These are phyloP conservation scores for Karstenula rhodostoma DNA, from an alignment of 2,329 filamentous ascomycete genomes.

Conservation along the genomic window DNA sequence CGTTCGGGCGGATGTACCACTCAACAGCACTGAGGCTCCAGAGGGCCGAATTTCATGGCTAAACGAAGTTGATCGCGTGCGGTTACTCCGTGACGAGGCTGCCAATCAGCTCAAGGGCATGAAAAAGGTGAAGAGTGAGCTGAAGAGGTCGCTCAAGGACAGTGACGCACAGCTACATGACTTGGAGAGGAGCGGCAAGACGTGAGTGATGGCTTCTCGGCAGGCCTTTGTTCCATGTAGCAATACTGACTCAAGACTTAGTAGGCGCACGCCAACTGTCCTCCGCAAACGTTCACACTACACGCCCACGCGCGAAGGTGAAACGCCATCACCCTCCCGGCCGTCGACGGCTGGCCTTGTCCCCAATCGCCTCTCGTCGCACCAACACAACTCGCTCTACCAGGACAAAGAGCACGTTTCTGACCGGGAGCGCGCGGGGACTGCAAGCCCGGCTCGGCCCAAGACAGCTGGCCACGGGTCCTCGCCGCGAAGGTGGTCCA, in stretches of 20 bases:
- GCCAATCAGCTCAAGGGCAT: constrained; percentile 44
- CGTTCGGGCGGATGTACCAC: constrained; percentile 24
- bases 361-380: constrained; percentile 11
- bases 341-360: constrained; percentile 20
- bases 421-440: neutral
- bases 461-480: constrained; percentile 2
- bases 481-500: constrained; percentile 14
- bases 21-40: constrained; percentile 19
- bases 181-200: constrained; percentile 34
- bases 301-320: neutral
- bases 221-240: neutral
- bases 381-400: constrained; percentile 23
- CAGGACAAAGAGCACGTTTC: neutral
- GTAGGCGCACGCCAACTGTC: constrained; percentile 25
- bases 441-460: constrained; percentile 12
- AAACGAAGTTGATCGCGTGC: constrained; percentile 43
- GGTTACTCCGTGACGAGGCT: constrained; percentile 44
- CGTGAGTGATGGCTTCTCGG: constrained; percentile 22
- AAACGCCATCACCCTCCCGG: constrained; percentile 20
- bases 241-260: neutral
- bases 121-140: constrained; percentile 36
- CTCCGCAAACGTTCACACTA: constrained; percentile 23
- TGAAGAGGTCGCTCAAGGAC: constrained; percentile 43
- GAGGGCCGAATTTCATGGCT: constrained; percentile 41
- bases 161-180: constrained; percentile 43